Evolutionary conservation across 2,329 filamentous ascomycete genomes (phyloP).

Genomic region (Colletotrichum sidae): DNA sequence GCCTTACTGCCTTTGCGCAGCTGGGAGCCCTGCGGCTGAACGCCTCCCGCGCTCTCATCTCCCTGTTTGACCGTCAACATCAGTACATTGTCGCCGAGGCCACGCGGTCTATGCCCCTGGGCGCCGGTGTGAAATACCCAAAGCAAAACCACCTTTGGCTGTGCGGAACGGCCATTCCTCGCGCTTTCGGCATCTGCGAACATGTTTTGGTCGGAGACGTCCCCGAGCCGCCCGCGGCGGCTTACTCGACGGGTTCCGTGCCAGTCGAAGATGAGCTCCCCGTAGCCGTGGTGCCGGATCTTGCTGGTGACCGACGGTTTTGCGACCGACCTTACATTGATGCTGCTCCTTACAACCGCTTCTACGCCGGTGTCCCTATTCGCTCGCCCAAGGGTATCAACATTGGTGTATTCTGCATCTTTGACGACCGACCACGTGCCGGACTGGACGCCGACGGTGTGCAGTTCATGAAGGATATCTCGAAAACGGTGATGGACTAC

Average conservation of each 20-base stretch:
- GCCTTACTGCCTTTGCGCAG: slow-evolving; percentile 62
- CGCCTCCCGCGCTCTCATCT: slow-evolving; percentile 55
- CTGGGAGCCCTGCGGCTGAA: slow-evolving; percentile 57
- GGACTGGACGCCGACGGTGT: slow-evolving; percentile 45
- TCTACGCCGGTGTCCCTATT: slow-evolving; percentile 57
- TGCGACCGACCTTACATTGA: slow-evolving; percentile 42
- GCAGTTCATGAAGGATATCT: slow-evolving; percentile 45
- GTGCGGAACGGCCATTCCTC: slow-evolving; percentile 46
- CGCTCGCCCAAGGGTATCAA: slow-evolving; percentile 53
- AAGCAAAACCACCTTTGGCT: slow-evolving; percentile 40
- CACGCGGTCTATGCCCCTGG: slow-evolving; percentile 53
- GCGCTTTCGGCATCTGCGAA: slow-evolving; percentile 46
- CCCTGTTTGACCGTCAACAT: slow-evolving; percentile 60
- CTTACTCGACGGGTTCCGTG: background rate
- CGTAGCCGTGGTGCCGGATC: slow-evolving; percentile 49
- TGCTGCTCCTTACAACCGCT: slow-evolving; percentile 43
- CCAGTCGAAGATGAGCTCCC: slow-evolving; percentile 42
- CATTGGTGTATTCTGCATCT: slow-evolving; percentile 55
- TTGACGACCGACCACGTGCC: slow-evolving; percentile 42
- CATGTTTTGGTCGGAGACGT: slow-evolving; percentile 39
- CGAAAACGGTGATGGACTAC: slow-evolving; percentile 51
- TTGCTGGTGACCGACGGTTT: slow-evolving; percentile 48
- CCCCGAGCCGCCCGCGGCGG: background rate
- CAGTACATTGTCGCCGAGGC: slow-evolving; percentile 66
- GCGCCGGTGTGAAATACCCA: slow-evolving; percentile 38